Evolutionary conservation across 2,329 filamentous ascomycete genomes (phyloP).

Genomic region (Didymella lethalis): DNA sequence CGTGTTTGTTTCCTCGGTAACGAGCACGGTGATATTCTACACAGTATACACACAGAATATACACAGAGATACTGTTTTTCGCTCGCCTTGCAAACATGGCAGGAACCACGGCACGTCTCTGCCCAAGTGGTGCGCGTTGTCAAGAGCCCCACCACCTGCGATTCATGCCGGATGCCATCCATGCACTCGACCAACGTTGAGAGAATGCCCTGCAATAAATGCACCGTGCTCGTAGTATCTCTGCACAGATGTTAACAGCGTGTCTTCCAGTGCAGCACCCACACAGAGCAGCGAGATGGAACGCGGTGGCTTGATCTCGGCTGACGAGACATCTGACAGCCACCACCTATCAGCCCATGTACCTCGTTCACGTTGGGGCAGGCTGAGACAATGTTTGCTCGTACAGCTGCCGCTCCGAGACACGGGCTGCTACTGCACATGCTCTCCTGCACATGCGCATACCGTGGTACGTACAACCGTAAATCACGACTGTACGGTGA

Average conservation of each 20-base stretch:
- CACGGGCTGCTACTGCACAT: neutral
- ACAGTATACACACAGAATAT: too few species aligned
- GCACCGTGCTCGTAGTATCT: slow-evolving; percentile 7
- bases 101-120: slow-evolving; percentile 10
- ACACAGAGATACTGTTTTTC: neutral
- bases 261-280: neutral
- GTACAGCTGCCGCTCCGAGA: slow-evolving; percentile 4
- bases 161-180: slow-evolving; percentile 19
- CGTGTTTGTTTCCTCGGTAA: slow-evolving; percentile 8
- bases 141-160: slow-evolving; percentile 17
- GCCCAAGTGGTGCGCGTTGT: slow-evolving; percentile 8
- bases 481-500: slow-evolving; percentile 19
- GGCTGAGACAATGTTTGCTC: slow-evolving; percentile 9
- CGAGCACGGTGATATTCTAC: neutral
- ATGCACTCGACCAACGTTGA: slow-evolving; percentile 16
- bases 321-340: neutral
- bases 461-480: slow-evolving; percentile 2
- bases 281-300: slow-evolving; percentile 1
- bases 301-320: slow-evolving; percentile 1
- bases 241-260: slow-evolving; percentile 11
- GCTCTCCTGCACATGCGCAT: neutral
- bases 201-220: neutral
- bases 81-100: slow-evolving; percentile 7
- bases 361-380: slow-evolving; percentile 8
- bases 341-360: slow-evolving; percentile 10